Conservation (phyloP, 257 asterid genomes). For the Catharanthus roseus region DNA sequence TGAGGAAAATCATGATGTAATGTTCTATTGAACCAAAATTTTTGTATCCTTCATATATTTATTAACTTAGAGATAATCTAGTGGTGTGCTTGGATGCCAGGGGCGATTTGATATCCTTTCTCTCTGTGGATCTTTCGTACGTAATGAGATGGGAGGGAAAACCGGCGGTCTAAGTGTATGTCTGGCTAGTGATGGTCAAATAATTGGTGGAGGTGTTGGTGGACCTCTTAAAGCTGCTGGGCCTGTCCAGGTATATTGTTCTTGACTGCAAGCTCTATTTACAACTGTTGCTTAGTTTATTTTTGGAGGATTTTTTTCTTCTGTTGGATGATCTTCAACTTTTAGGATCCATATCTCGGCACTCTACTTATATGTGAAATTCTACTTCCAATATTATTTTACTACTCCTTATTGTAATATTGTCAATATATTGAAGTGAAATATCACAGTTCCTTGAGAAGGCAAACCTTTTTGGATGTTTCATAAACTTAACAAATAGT, state of each 20-base stretch:
- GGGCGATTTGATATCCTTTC: slow-evolving; percentile 59
- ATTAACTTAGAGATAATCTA: neutral
- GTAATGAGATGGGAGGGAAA: slow-evolving; percentile 47
- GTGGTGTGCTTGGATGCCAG: slow-evolving; percentile 23
- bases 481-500: neutral
- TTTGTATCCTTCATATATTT: neutral
- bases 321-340: neutral
- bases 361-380: neutral
- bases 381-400: neutral
- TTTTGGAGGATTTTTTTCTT: neutral
- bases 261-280: neutral
- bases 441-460: neutral
- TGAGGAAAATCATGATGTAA: neutral
- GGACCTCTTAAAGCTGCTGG: slow-evolving; percentile 65
- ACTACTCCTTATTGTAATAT: neutral
- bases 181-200: slow-evolving; percentile 58
- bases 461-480: neutral
- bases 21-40: neutral
- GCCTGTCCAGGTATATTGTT: slow-evolving; percentile 43
- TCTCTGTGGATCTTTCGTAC: slow-evolving; percentile 53
- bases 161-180: slow-evolving; percentile 56
- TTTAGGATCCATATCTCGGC: neutral
- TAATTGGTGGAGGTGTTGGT: slow-evolving; percentile 63
- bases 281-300: neutral
- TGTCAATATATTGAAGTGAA: neutral